Evolutionary conservation across 2,329 filamentous ascomycete species (phyloP), one percentile per base, ranked within the genome.

Genomic region (Scytalidium sp.): DNA sequence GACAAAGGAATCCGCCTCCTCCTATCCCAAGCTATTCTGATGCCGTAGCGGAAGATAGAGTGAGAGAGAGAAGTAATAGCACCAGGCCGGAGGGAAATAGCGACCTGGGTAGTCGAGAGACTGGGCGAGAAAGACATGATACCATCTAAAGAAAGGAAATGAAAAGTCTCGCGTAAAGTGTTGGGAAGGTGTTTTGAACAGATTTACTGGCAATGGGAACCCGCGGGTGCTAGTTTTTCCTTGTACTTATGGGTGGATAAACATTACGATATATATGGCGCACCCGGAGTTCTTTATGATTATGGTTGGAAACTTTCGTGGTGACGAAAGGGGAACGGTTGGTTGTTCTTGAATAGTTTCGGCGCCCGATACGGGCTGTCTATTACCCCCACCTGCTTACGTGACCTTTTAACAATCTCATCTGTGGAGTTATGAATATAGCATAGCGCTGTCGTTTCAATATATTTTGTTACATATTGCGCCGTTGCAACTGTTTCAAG

Each of bases 21-120:
- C 64, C 64, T 22, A 67, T 67, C 46, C 65, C 65, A 10, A 67
- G 64, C 43, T 67, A 67, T 43, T 65, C 50, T 42, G 63, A 67
- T 49, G 58, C 63, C 11, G 56, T 66, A 27, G 62, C 62, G 2
- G 60, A 60, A 40, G 60, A 60, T 36, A 49, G 57, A 49, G 55
- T 51, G 5, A 47, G 64, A 41, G 59, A 60, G 45, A 36, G 32
- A n/a, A 36, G 32, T n/a, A 36, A 36, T 15, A 36, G 32, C 32
- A 36, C 13, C 15, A 36, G 32, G 13, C 32, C 32, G 13, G 17
- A n/a, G 11, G 32, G 32, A 5, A 36, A n/a, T n/a, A 36, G 11
- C 15, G 32, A n/a, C n/a, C 32, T 36, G 32, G 32, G 15, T n/a
- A 36, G 4, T n/a, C 32, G 32, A 36, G 32, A 36, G 17, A 36